Percentiles rank a stretch among this genome's conserved stretches.
Evolutionary conservation across 495 filamentous ascomycete species (phyloP).

Genomic region (Lindgomyces ingoldianus): DNA sequence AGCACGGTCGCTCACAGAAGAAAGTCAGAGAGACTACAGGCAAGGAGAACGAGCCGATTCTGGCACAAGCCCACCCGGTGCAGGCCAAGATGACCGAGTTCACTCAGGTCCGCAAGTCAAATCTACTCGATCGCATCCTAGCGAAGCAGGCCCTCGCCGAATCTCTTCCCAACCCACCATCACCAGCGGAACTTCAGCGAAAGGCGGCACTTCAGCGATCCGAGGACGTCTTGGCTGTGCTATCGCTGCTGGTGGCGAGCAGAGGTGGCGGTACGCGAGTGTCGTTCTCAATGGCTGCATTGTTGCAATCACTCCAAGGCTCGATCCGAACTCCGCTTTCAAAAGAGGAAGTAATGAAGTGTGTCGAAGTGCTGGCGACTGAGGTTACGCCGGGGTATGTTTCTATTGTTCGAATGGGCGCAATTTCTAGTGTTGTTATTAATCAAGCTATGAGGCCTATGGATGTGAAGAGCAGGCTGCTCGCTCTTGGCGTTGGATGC

Average conservation of each 20-base stretch:
- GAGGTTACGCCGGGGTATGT: conserved; percentile 69
- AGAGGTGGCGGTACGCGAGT: conserved; percentile 43
- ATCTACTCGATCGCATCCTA: conserved; percentile 64
- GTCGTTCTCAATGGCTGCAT: conserved; percentile 62
- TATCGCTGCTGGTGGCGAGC: conserved; percentile 54
- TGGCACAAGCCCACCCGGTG: conserved; percentile 26
- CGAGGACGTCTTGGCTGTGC: conserved; percentile 60
- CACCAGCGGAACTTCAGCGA: conserved; percentile 55
- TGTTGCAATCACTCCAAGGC: conserved; percentile 60
- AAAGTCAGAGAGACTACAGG: conserved; percentile 39
- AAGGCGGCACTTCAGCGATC: conserved; percentile 60
- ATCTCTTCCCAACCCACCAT: conserved; percentile 45
- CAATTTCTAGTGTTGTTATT: conserved; percentile 60
- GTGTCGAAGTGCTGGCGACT: conserved; percentile 57
- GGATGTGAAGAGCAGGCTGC: conserved; percentile 25
- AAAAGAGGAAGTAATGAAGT: conserved; percentile 57
- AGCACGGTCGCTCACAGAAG: conserved; percentile 27
- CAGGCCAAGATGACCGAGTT: conserved; percentile 38
- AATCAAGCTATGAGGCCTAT: conserved; percentile 47
- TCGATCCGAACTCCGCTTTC: conserved; percentile 63
- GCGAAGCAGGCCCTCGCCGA: conserved; percentile 56
- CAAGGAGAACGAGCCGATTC: conserved; percentile 48
- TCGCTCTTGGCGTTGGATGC: conserved; percentile 19
- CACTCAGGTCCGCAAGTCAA: conserved; percentile 37
- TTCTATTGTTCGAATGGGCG: conserved; percentile 56